These are phyloP conservation scores for Coleophoma eucalyptorum DNA, from an alignment of 2,329 filamentous ascomycete genomes.

Conservation along the genomic window DNA sequence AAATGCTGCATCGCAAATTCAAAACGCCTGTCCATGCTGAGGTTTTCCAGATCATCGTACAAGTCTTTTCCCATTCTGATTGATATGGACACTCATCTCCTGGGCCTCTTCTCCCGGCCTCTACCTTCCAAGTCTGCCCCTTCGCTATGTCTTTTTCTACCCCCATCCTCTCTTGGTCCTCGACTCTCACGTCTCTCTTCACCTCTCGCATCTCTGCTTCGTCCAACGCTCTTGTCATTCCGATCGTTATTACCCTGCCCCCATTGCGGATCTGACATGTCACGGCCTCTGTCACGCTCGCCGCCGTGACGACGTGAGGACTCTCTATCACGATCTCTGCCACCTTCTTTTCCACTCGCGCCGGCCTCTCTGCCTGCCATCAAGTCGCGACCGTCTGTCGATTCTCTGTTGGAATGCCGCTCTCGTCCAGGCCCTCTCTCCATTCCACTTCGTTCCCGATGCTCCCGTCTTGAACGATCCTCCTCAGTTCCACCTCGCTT, in stretches of 20 bases:
- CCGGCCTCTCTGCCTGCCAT: conserved; percentile 9
- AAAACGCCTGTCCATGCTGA: conserved; percentile 8
- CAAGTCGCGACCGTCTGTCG: conserved; percentile 8
- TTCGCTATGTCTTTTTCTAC: conserved; percentile 25
- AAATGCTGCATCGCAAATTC: conserved; percentile 7
- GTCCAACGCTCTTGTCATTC: conserved; percentile 3
- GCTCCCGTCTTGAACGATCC: conserved; percentile 19
- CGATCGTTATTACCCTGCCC: conserved; percentile 5
- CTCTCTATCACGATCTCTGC: conserved; percentile 11
- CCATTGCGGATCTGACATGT: conserved; percentile 17
- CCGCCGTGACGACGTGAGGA: conserved; percentile 3
- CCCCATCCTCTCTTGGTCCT: conserved; percentile 16
- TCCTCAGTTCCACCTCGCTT: conserved; percentile 23
- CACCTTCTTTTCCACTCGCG: conserved; percentile 7
- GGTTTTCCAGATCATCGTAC: conserved; percentile 11
- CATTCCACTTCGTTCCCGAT: conserved; percentile 20
- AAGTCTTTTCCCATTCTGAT: not conserved
- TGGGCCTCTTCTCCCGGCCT: conserved; percentile 28
- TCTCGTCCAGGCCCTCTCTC: conserved; percentile 13
- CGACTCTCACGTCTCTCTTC: conserved; percentile 21
- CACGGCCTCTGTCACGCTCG: conserved; percentile 15
- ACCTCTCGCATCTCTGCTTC: conserved; percentile 13
- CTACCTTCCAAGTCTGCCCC: conserved; percentile 36
- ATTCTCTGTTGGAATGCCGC: conserved; percentile 9
- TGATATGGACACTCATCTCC: conserved; percentile 11